Conservation (phyloP, 176 grass and related monocot genomes). For the Aegilops speltoides region DNA sequence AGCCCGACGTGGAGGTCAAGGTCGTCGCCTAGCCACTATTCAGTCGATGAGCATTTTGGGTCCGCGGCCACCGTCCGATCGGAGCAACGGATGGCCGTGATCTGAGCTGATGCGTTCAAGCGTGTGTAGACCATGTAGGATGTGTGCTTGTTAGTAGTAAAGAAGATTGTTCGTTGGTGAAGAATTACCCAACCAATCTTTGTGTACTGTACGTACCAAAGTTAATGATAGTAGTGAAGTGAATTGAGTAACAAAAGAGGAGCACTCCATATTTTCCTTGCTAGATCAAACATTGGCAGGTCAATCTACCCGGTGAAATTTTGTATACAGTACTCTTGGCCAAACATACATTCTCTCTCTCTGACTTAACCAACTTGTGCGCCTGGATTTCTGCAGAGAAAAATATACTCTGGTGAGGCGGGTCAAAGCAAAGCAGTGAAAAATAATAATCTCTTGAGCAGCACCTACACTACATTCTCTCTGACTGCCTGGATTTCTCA, state of each 20-base stretch:
- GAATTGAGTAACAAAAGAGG: not conserved
- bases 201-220: too few relatives aligned
- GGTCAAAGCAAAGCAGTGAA: not conserved
- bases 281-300: not conserved
- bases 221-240: not conserved
- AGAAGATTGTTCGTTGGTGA: not conserved
- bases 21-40: conserved; percentile 11
- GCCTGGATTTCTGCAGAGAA: too few relatives aligned
- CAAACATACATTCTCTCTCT: not conserved
- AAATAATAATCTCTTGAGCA: not conserved
- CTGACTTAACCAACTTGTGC: too few relatives aligned
- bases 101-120: not conserved
- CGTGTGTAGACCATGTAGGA: not conserved
- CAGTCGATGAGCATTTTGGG: not conserved
- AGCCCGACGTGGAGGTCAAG: conserved; percentile 33
- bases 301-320: not conserved
- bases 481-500: not conserved
- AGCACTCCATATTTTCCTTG: not conserved
- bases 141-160: not conserved
- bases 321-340: too few relatives aligned
- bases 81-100: not conserved
- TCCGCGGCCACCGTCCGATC: not conserved
- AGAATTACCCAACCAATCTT: not conserved
- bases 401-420: too few relatives aligned
- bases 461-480: conserved; percentile 21